A percentile compares a stretch with the other conserved stretches of the same genome.
Evolutionary conservation across 768 basidiomycete genomes (phyloP).

Genomic region (Xerocomellus intermedius): DNA sequence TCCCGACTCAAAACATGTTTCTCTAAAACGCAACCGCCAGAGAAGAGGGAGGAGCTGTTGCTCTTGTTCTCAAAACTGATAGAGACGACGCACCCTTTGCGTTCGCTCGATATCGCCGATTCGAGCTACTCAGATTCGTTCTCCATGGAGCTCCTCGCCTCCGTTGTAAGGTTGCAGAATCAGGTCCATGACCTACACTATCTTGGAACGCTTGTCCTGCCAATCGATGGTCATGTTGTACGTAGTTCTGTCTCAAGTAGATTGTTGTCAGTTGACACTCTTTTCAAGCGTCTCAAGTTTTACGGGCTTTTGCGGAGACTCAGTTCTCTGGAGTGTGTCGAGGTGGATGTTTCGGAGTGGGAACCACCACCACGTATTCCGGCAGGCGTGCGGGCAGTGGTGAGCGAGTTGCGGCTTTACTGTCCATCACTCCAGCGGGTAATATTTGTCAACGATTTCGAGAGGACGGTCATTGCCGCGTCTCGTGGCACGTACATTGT

Average conservation of each 20-base stretch:
- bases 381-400: constrained; percentile 55
- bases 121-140: constrained; percentile 55
- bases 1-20: constrained; percentile 68
- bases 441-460: constrained; percentile 64
- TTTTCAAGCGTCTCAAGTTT: constrained; percentile 54
- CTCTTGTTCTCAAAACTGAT: constrained; percentile 47
- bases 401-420: constrained; percentile 60
- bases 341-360: constrained; percentile 68
- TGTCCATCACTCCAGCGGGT: constrained; percentile 49
- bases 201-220: constrained; percentile 63
- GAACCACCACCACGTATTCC: constrained; percentile 52
- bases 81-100: constrained; percentile 43
- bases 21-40: constrained; percentile 46
- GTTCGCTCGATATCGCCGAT: constrained; percentile 61
- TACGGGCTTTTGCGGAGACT: constrained; percentile 60
- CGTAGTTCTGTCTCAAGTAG: constrained; percentile 19
- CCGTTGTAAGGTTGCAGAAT: constrained; percentile 37
- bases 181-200: constrained; percentile 47
- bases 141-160: constrained; percentile 50
- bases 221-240: constrained; percentile 41
- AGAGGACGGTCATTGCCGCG: constrained; percentile 47
- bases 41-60: constrained; percentile 53
- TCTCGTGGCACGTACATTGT: constrained; percentile 32
- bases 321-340: constrained; percentile 49
- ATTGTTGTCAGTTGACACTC: not conserved